Evolutionary conservation across 441 rosid species (phyloP), one percentile per base, ranked within the genome.

Genomic region (Raphanus hybrid): DNA sequence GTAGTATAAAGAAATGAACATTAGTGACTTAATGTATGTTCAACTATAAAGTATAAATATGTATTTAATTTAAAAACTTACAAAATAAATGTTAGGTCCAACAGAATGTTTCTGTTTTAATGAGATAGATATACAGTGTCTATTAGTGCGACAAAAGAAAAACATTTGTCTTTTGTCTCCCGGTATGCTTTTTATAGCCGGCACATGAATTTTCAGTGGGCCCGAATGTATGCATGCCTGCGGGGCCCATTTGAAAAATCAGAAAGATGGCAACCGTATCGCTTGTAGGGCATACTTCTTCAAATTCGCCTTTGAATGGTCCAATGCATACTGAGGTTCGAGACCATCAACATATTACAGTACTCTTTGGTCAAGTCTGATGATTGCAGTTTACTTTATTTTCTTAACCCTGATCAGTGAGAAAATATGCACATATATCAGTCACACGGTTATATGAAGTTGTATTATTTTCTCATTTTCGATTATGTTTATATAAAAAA

Each of bases 301-400:
- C 20, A 12, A 14, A 14, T 67, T 52, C 20, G 50, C 32, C 70
- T 81, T 82, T 80, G 80, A 77, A 85, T 82, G 82, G 84, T 82
- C 84, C 86, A 80, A 77, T 52, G 39, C 64, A 59, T 16, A 59
- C n/a, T 6, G 8, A 59, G 37, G 37, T 26, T 59, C 12, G 3
- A n/a, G 55, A 16, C 65, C 62, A 0, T 29, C n/a, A 8, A 3
- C 63, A 12, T 26, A 9, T 14, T 15, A 52, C 58, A 52, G 20
- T 52, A 52, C 29, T 37, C 48, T 55, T 15, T 69, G 48, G 58
- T 77, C 37, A 71, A 76, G 65, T 27, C 64, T 54, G 16, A 77
- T 71, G 20, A 64, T 71, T 57, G 54, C 61, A 41, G 0, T 8
- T 52, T 39, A 26, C 52, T 27, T 57, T 20, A 27, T 48, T 68